These are phyloP conservation scores for Leucocoprinus leucothites DNA, from an alignment of 768 basidiomycete species.

Conservation along the genomic window DNA sequence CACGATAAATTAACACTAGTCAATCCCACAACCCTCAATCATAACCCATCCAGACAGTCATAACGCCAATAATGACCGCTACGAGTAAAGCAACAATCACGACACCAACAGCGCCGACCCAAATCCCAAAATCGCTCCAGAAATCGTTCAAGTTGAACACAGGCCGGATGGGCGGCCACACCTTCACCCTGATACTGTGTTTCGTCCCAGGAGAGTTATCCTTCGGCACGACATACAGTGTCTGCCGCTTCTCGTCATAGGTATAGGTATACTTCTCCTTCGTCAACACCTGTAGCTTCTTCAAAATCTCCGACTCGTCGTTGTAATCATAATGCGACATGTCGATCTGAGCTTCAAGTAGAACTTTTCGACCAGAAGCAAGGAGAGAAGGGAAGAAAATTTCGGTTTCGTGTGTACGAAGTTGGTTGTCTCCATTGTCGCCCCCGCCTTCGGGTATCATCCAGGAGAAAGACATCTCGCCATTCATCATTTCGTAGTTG, in stretches of 20 bases:
- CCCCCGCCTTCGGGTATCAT: constrained; percentile 10
- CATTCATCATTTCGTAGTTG: constrained; percentile 76
- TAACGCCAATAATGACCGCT: neutral
- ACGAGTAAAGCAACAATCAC: constrained; percentile 19
- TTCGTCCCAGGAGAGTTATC: constrained; percentile 40
- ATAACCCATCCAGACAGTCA: constrained; percentile 4
- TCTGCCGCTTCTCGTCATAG: constrained; percentile 69
- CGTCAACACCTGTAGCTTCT: neutral
- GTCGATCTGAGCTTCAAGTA: constrained; percentile 49
- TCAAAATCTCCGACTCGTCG: neutral
- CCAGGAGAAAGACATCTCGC: constrained; percentile 68
- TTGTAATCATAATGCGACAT: neutral
- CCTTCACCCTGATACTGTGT: constrained; percentile 50
- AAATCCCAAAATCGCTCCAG: constrained; percentile 52
- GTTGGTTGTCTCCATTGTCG: neutral
- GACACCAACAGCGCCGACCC: constrained; percentile 18
- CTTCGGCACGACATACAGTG: constrained; percentile 61
- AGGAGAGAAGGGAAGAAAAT: constrained; percentile 73
- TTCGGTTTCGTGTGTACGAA: constrained; percentile 66
- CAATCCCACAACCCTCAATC: neutral
- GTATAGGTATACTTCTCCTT: constrained; percentile 43
- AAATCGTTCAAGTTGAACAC: constrained; percentile 60
- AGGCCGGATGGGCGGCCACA: constrained; percentile 47
- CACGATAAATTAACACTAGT: neutral
- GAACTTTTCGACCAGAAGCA: constrained; percentile 51